Conservation (phyloP, 2,329 filamentous ascomycete genomes). For the Fusarium sp. region DNA sequence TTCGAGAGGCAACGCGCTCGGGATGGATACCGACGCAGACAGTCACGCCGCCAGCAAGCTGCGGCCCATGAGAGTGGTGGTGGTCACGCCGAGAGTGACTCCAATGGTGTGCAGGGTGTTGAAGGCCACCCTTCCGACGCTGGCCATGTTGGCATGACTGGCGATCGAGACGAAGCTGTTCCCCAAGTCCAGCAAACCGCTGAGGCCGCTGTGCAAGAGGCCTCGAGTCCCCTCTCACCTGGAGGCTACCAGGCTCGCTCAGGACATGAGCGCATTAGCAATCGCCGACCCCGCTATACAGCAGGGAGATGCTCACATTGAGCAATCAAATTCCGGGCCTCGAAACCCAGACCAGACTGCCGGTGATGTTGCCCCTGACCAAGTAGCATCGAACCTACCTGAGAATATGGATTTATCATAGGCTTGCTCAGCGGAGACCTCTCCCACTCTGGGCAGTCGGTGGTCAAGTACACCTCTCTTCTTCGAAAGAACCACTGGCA, state of each 20-base stretch:
- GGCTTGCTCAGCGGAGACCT: too few species aligned
- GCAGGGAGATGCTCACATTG: not conserved
- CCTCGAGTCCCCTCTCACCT: not conserved
- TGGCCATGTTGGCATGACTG: not conserved
- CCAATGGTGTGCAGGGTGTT: not conserved
- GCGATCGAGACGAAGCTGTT: not conserved
- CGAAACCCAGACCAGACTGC: too few species aligned
- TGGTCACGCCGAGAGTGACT: not conserved
- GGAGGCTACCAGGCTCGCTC: not conserved
- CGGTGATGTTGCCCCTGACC: too few species aligned
- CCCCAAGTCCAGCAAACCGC: not conserved
- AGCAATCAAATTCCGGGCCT: not conserved
- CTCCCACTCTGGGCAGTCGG: too few species aligned
- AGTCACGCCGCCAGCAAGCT: too few species aligned
- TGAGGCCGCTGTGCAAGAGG: not conserved
- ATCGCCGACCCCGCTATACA: not conserved
- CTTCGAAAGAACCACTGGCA: too few species aligned
- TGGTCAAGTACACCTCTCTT: too few species aligned
- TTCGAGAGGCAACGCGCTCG: not conserved
- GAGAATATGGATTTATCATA: too few species aligned
- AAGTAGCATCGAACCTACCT: too few species aligned
- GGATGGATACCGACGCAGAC: not conserved
- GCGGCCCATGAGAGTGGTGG: not conserved
- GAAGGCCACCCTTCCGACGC: not conserved
- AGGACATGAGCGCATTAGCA: not conserved